A percentile compares a stretch with the other conserved stretches of the same genome.
Conservation (phyloP, 73 alveolate genomes). For the Paramecium octaurelia region DNA sequence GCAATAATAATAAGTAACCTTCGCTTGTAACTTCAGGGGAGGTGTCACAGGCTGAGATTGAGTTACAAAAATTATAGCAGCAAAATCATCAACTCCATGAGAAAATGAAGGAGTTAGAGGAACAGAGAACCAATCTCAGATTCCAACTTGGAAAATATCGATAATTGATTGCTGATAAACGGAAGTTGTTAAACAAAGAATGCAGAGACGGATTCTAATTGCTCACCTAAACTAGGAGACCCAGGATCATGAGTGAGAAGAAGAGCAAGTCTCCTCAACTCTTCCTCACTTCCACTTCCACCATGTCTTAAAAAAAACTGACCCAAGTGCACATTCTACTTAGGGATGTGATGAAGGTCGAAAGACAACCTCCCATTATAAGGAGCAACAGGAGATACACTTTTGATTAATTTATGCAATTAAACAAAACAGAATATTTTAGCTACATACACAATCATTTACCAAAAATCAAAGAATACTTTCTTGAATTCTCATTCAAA, state of each 20-base stretch:
- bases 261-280: neutral
- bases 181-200: neutral
- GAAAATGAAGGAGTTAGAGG: neutral
- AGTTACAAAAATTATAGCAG: neutral
- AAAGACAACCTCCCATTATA: neutral
- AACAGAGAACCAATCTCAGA: neutral
- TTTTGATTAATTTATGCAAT: neutral
- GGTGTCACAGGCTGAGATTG: neutral
- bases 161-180: neutral
- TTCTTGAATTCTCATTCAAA: neutral
- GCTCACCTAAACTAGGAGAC: neutral
- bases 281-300: neutral
- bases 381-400: neutral
- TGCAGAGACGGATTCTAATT: neutral
- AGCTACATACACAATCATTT: neutral
- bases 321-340: neutral
- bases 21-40: neutral
- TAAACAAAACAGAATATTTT: neutral
- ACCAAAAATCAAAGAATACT: neutral
- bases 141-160: neutral
- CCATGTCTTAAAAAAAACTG: neutral
- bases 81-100: neutral
- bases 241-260: neutral
- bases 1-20: neutral
- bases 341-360: neutral